Evolutionary conservation across 2,329 filamentous ascomycete species (phyloP), one percentile per base, ranked within the genome.

Genomic region (Talaromyces funiculosus): DNA sequence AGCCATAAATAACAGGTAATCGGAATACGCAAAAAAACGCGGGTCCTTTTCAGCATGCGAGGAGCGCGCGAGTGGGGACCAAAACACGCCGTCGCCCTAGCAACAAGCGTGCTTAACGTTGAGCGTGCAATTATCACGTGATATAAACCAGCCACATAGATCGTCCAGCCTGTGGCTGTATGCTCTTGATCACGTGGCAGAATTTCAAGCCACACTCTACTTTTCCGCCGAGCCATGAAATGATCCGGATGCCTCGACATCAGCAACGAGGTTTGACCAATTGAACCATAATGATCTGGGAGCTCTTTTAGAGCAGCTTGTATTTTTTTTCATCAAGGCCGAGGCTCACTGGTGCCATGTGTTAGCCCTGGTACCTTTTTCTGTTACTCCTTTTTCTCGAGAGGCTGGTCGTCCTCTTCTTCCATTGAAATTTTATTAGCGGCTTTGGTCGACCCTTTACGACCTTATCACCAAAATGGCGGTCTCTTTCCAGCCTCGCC

Each of bases 401-500:
- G 45, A 49, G 45, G 24, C 45, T 49, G 4, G 26, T 3, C n/a
- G 37, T 9, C 22, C 37, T 18, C 18, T 16, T 22, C 57, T 33
- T 51, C 42, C 24, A 45, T 29, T 47, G 55, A 49, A 43, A 47
- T 57, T 55, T 55, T 43, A 42, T 31, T 7, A 26, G 24, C 53
- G 37, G 37, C 37, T 35, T 38, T 24, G 56, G 45, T 35, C 31
- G n/a, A 35, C 29, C n/a, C 6, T 31, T 3, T 20, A 43, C 31
- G 16, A 35, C 7, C 16, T 29, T n/a, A 9, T 18, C 14, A 35
- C 33, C 57, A 40, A 22, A 18, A 57, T 67, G 60, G 57, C 53
- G 73, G 59, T 64, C 53, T 90, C 90, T 86, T 76, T 90, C 64
- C 86, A 88, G 74, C 82, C 86, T 66, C 83, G 86, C 75, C 76